These are phyloP conservation scores for Croton laevigatus DNA, from an alignment of 441 rosid species.

Conservation along the genomic window DNA sequence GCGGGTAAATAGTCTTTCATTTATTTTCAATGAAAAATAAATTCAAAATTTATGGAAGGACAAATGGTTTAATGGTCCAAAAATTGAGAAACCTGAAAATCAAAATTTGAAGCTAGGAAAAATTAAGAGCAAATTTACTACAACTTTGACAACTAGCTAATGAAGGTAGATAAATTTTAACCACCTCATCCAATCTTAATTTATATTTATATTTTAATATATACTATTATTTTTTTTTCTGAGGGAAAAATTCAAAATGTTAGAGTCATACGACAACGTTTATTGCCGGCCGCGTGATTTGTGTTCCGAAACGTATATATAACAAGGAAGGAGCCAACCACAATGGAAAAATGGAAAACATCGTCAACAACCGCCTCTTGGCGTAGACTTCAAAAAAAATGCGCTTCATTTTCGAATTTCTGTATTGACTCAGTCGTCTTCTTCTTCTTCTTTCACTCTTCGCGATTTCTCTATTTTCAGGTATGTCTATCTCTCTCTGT, in stretches of 20 bases:
- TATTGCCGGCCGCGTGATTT: background rate
- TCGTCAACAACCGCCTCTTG: conserved; percentile 3
- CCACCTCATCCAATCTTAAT: too few species aligned
- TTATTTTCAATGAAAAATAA: too few species aligned
- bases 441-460: background rate
- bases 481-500: background rate
- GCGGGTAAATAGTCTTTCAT: too few species aligned
- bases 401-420: background rate
- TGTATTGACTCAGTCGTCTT: background rate
- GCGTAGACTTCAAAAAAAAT: conserved; percentile 1
- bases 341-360: background rate
- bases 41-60: too few species aligned
- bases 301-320: background rate
- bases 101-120: too few species aligned
- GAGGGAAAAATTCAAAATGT: background rate
- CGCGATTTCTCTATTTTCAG: background rate
- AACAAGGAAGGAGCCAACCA: background rate
- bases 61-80: too few species aligned
- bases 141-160: too few species aligned
- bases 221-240: too few species aligned
- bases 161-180: too few species aligned
- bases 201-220: too few species aligned
- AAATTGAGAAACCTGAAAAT: too few species aligned
- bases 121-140: too few species aligned
- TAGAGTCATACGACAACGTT: background rate